Evolutionary conservation across 257 asterid genomes (phyloP).

Genomic region (Phtheirospermum japonicum): DNA sequence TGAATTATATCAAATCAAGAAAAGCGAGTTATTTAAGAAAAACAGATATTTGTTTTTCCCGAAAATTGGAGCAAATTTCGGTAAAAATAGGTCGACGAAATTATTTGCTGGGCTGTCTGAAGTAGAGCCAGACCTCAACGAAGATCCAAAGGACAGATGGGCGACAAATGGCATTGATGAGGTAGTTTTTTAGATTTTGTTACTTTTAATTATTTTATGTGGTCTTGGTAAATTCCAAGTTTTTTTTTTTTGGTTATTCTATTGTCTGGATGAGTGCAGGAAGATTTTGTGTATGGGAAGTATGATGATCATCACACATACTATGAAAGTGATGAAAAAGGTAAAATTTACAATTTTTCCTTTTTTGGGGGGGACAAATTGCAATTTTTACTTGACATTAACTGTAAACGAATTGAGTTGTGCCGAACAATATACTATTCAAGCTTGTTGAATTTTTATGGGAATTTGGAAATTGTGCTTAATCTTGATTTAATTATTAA

Average conservation of each 20-base stretch:
- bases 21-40: slow-evolving; percentile 14
- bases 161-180: slow-evolving; percentile 67
- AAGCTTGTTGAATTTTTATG: too few relatives aligned
- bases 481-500: too few relatives aligned
- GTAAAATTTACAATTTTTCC: slow-evolving; percentile 35
- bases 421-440: too few relatives aligned
- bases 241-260: not conserved
- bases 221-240: slow-evolving; percentile 4
- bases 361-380: too few relatives aligned
- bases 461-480: too few relatives aligned
- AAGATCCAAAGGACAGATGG: slow-evolving; percentile 76
- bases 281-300: slow-evolving; percentile 60
- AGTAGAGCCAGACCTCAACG: slow-evolving; percentile 78
- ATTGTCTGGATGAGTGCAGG: slow-evolving; percentile 43
- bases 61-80: slow-evolving; percentile 25
- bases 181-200: slow-evolving; percentile 28
- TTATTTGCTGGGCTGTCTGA: slow-evolving; percentile 67
- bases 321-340: slow-evolving; percentile 63
- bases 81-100: slow-evolving; percentile 39
- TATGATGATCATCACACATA: slow-evolving; percentile 76
- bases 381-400: too few relatives aligned
- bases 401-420: too few relatives aligned
- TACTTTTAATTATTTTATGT: not conserved
- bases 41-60: slow-evolving; percentile 14
- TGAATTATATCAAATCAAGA: slow-evolving; percentile 26